Base-by-base conservation (phyloP, 2,329 filamentous ascomycete species). In the Aspergillus sp. region DNA sequence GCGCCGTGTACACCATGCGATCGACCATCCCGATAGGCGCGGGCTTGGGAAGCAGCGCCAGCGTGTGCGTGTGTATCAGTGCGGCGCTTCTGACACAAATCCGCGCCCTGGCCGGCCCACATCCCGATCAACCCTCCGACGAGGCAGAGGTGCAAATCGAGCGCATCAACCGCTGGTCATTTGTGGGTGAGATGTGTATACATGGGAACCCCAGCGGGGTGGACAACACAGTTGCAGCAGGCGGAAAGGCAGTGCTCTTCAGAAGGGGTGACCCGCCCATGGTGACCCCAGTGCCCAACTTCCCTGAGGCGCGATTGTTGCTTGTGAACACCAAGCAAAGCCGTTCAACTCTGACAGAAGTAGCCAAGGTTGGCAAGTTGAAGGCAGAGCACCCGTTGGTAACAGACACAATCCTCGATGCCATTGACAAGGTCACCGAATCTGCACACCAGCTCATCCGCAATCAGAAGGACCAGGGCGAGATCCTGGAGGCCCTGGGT, bases 121-220 rank as follows among this genome's bases (percentile, higher is more conserved):
- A 97, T 64, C 87, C 88, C 0, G 91, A 97, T 60, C 91, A 97
- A 67, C 88, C 90, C 3, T 72, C 83, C 0, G 84, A 89, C 47
- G 93, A 98, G 71, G 88, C 88, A n/a, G 83, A 87, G 50, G 71
- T 90, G 39, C 91, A 98, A 65, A 80, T 97, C 25, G 90, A 97
- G 72, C 83, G 91, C 54, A 96, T 98, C 71, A 98, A 98, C 69
- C 81, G 87, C 52, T 98, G 94, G 93, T 90, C 93, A 0, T 97
- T 96, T 68, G 93, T 98, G 1, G 86, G 86, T 20, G 93, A 98
- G 68, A 86, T 97, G 82, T 93, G 90, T 70, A 96, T 97, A 53
- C 93, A 98, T 64, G 93, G 91, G 33, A 97, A 95, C 62, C 93
- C 93, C 0, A 95, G 89, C 0, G 93, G 93, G 0, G 88, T 98